These are phyloP conservation scores for Obba rivulosa DNA, from an alignment of 768 basidiomycete species.

Conservation along the genomic window DNA sequence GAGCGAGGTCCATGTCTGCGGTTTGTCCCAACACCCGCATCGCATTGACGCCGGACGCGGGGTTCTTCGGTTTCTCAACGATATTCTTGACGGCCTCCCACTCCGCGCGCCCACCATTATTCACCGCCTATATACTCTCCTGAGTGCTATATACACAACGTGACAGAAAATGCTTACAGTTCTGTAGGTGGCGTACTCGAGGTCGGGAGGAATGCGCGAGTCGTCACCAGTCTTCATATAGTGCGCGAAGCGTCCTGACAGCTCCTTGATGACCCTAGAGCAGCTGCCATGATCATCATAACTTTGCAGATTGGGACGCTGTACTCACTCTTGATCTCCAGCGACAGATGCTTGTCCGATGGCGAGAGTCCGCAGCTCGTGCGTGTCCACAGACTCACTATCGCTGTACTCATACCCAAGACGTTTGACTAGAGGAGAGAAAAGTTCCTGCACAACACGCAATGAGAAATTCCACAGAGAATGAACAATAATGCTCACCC, in stretches of 20 bases:
- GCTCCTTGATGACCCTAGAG: conserved; percentile 66
- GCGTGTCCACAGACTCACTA: conserved; percentile 60
- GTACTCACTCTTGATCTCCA: conserved; percentile 35
- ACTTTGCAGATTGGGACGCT: conserved; percentile 3
- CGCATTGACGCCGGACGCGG: conserved; percentile 65
- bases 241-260: conserved; percentile 63
- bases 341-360: conserved; percentile 50
- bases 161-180: conserved; percentile 35
- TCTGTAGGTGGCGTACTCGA: conserved; percentile 52
- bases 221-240: conserved; percentile 72
- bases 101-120: conserved; percentile 67
- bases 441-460: conserved; percentile 42
- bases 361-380: conserved; percentile 70
- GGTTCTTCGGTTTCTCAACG: conserved; percentile 68
- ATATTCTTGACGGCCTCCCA: conserved; percentile 68
- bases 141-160: background rate
- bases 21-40: conserved; percentile 45
- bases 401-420: conserved; percentile 73
- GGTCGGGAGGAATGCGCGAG: conserved; percentile 74
- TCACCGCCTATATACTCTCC: conserved; percentile 47
- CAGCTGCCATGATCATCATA: conserved; percentile 16
- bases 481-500: conserved; percentile 37
- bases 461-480: background rate
- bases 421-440: conserved; percentile 69
- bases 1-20: conserved; percentile 32